Evolutionary conservation across 208 protist genomes (phyloP), one percentile per base, ranked within the genome.

Genomic region (Trypanosoma boissoni): DNA sequence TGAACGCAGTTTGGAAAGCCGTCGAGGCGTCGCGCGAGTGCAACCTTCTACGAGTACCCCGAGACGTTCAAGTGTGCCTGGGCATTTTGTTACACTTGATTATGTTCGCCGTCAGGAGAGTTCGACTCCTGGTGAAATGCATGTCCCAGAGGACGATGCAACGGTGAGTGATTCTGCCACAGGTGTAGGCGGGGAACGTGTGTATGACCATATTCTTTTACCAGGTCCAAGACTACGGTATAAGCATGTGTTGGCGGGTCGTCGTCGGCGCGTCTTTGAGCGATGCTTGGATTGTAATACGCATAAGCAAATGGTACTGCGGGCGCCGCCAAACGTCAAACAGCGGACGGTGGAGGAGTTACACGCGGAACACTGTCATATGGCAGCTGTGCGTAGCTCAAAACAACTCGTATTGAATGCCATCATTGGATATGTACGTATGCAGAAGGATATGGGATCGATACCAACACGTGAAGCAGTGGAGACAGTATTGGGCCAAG

Each of bases 301-400:
- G 56, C 68, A 91, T 68, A 87, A 91, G 65, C 83, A 92, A 68
- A 83, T 88, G 76, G 80, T 83, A 9, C 77, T 95, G 57, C 74
- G 77, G 6, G 83, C 85, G 12, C 68, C 86, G 18, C 74, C 73
- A 14, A 71, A 76, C 23, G 86, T 93, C 2, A 44, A 64, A 29
- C 84, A 91, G 64, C 83, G 83, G 26, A 86, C 74, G 24, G 60
- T 83, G 2, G 80, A 88, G 52, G 75, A 86, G 36, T 77, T 95
- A 39, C 89, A 95, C 70, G 72, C 68, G 2, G 89, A 91, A 72
- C 89, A 95, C 58, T 95, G 89, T 58, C 86, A 93, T 70, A 91
- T 92, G 86, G 66, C 72, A 16, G 78, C 89, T 8, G 89, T 90
- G 32, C 80, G 89, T 28, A 88, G 76, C 63, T 78, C 89, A 21